Evolutionary conservation across 495 filamentous ascomycete species (phyloP), one percentile per base, ranked within the genome.

Genomic region (Parathielavia appendiculata): DNA sequence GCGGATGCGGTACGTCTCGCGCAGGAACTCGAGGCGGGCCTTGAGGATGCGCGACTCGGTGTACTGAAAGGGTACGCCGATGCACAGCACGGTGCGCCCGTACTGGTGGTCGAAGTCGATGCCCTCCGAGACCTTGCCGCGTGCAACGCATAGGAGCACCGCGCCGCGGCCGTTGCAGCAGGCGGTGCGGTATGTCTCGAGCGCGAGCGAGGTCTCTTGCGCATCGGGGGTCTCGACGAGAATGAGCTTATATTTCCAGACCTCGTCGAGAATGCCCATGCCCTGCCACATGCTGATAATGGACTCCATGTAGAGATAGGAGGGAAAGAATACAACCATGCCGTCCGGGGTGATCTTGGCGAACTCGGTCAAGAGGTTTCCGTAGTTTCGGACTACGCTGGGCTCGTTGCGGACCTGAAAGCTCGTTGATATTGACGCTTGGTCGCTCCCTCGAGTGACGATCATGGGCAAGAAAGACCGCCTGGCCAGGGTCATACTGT

Each of bases 31-130:
- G 19, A 99, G 84, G 8, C 95, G 84, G 1, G 95, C 95, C 74
- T 97, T 97, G 35, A 99, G 79, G 59, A 99, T 97, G 34, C 93
- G 85, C 2, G 92, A 97, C 68, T 97, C 92, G 13, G 95, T 99
- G 75, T 99, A 99, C 71, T 99, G 95, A 77, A 97, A 99, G 0
- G 95, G 95, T 5, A 97, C 92, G 62, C 95, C 93, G 57, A 99
- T 96, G 72, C 91, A 96, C 12, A 99, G 68, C 76, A 99, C 95
- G 1, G 92, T 93, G 58, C 95, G 89, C 16, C 95, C 95, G 71
- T 97, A 99, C 62, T 99, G 92, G 65, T 99, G 93, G 69, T 99
- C 95, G 65, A 99, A 99, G 82, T 99, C 95, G 54, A 99, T 97
- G 44, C 95, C 95, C 65, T 99, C 95, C 2, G 85, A 90, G 3